A percentile compares a stretch with the other conserved stretches of the same genome.
phyloP scores from a whole-genome alignment of 345 rosid genomes.

The Lepidium sativum region DNA sequence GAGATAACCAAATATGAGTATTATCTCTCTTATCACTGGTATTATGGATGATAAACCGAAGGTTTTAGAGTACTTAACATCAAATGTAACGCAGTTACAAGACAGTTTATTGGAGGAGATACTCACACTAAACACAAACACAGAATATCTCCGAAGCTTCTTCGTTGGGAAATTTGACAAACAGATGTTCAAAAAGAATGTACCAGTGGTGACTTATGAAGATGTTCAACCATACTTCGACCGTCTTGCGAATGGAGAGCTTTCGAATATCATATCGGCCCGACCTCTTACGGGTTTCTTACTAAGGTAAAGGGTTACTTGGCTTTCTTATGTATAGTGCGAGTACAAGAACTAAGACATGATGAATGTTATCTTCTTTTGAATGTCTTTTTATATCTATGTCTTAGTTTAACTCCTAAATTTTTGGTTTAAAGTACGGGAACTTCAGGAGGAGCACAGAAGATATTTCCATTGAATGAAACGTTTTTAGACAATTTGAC shows the following conservation, averaged over 20 bases:
- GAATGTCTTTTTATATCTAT: background rate
- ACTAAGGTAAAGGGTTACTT: slow-evolving; percentile 36
- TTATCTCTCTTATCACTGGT: background rate
- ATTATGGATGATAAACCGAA: background rate
- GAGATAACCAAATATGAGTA: background rate
- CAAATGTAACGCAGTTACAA: slow-evolving; percentile 45
- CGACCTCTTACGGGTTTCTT: slow-evolving; percentile 61
- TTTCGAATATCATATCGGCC: slow-evolving; percentile 46
- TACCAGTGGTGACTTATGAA: slow-evolving; percentile 60
- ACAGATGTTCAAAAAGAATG: slow-evolving; percentile 42
- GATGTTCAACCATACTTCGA: slow-evolving; percentile 53
- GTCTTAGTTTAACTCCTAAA: background rate
- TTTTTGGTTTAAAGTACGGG: slow-evolving; percentile 48
- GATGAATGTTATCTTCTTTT: background rate
- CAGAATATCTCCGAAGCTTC: slow-evolving; percentile 43
- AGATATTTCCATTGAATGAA: no score
- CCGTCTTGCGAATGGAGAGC: slow-evolving; percentile 56
- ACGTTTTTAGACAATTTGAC: no score
- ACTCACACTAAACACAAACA: slow-evolving; percentile 33
- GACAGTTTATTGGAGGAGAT: slow-evolving; percentile 42
- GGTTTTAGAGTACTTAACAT: slow-evolving; percentile 57
- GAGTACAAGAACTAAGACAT: background rate
- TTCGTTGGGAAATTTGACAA: slow-evolving; percentile 35
- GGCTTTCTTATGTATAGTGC: background rate
- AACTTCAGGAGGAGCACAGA: slow-evolving; percentile 76